phyloP scores from a whole-genome alignment of 306 rosid species.

The Hippophae gyantsensis region DNA sequence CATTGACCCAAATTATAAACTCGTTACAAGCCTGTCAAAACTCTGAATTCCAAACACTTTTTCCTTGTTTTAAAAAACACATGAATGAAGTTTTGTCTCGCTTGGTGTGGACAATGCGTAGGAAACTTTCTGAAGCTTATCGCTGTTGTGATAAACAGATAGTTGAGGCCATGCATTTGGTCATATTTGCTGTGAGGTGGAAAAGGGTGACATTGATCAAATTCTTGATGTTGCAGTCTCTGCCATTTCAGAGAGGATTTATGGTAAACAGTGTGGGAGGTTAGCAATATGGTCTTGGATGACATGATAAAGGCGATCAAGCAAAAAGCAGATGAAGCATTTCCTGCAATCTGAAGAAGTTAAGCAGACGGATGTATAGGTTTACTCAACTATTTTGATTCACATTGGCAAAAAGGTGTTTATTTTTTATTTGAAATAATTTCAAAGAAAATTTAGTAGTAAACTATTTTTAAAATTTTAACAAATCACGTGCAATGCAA shows the following conservation, averaged over 20 bases:
- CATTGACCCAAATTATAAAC: background rate
- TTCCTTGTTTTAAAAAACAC: slow-evolving; percentile 5
- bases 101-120: slow-evolving; percentile 67
- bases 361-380: slow-evolving; percentile 61
- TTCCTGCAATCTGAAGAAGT: slow-evolving; percentile 67
- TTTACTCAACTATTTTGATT: slow-evolving; percentile 35
- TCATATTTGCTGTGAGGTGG: slow-evolving; percentile 59
- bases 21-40: slow-evolving; percentile 11
- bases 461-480: too few species aligned
- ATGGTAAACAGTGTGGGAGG: slow-evolving; percentile 91
- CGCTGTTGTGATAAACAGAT: slow-evolving; percentile 48
- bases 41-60: slow-evolving; percentile 6
- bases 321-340: slow-evolving; percentile 71
- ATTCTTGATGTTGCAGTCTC: slow-evolving; percentile 15
- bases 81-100: slow-evolving; percentile 66
- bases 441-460: too few species aligned
- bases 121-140: slow-evolving; percentile 36
- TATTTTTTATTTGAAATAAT: too few species aligned
- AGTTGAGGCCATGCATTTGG: slow-evolving; percentile 48
- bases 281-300: slow-evolving; percentile 62
- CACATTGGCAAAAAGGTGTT: too few species aligned
- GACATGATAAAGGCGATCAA: slow-evolving; percentile 64
- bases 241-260: slow-evolving; percentile 65
- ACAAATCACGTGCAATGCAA: too few species aligned
- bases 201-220: slow-evolving; percentile 32